Base-by-base conservation (phyloP, 352 stramenopile species). In the Pythium monospermum region DNA sequence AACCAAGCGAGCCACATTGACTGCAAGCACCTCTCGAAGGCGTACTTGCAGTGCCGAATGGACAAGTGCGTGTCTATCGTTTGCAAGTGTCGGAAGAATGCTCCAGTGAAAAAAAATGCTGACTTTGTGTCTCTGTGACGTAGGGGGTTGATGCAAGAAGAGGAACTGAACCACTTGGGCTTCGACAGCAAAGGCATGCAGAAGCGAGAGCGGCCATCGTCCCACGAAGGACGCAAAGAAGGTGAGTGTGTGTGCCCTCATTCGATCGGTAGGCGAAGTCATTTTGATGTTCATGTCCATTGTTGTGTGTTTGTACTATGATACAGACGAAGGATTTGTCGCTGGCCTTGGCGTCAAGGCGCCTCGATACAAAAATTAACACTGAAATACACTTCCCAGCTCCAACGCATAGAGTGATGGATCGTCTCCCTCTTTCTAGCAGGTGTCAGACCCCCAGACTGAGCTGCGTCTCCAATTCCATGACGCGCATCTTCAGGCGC, bases 31-130 rank as follows among this genome's bases (percentile, higher is more conserved):
- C 64, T 96, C 27, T 93, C 85, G 42, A 89, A 91, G 61, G 54
- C 66, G 10, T 96, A 96, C 30, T 65, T 96, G 16, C 61, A 91
- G 56, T 96, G 87, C 68, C 83, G 87, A 48, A 96, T 96, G 77
- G 76, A 96, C 30, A 92, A 87, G 83, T 95, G 40, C 51, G 76
- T 73, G 22, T 52, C 6, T 33, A n/a, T 36, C 31, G 19, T 6
- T 49, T 11, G n/a, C 13, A 42, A 19, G 18, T 27, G 38, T 49
- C 19, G 35, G 6, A 26, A 16, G 21, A 48, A n/a, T 30, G 39
- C 10, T 31, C 10, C 39, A 15, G 16, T 52, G 31, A 52, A 4
- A n/a, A 26, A 19, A 28, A 11, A n/a, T 6, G 16, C 38, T 45
- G 38, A 45, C 38, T 21, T 43, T 19, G 18, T 10, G 13, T 11